Evolutionary conservation across 164 flowering plant genomes (phyloP).

Genomic region (Hamamelis virginiana): DNA sequence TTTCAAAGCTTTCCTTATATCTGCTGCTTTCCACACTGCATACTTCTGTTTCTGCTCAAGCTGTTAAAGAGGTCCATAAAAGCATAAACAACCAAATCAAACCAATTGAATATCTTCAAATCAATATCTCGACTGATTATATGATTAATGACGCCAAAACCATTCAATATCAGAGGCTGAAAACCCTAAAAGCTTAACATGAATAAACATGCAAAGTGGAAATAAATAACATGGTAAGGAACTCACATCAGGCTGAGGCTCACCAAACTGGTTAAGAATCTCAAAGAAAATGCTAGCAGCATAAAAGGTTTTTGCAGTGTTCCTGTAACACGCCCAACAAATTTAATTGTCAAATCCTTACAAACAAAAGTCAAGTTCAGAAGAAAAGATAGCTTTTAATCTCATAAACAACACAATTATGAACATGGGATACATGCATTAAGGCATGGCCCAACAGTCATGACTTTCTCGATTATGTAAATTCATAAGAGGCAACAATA

Average conservation of each 20-base stretch:
- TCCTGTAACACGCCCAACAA: conserved; percentile 46
- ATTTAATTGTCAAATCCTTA: neutral
- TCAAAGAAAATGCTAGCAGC: conserved; percentile 99
- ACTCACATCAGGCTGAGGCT: conserved; percentile 90
- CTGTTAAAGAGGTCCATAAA: conserved; percentile 35
- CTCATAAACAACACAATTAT: neutral
- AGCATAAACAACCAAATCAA: neutral
- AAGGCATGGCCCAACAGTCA: too few species aligned
- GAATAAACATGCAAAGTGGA: neutral
- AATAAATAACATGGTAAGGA: conserved; percentile 1
- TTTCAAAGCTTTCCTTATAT: conserved; percentile 92
- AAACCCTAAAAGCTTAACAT: neutral
- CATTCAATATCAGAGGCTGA: neutral
- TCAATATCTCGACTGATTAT: neutral
- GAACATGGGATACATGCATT: neutral
- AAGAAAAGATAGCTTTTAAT: neutral
- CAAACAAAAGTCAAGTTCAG: neutral
- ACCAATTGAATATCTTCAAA: neutral
- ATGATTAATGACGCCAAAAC: neutral
- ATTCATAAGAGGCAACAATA: too few species aligned
- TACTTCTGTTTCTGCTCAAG: conserved; percentile 95
- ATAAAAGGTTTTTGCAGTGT: conserved; percentile 94
- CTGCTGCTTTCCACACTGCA: conserved; percentile 99
- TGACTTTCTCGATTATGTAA: too few species aligned
- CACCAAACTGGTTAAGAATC: conserved; percentile 90